Evolutionary conservation across 306 rosid genomes (phyloP).

Genomic region (Hippophae gyantsensis): DNA sequence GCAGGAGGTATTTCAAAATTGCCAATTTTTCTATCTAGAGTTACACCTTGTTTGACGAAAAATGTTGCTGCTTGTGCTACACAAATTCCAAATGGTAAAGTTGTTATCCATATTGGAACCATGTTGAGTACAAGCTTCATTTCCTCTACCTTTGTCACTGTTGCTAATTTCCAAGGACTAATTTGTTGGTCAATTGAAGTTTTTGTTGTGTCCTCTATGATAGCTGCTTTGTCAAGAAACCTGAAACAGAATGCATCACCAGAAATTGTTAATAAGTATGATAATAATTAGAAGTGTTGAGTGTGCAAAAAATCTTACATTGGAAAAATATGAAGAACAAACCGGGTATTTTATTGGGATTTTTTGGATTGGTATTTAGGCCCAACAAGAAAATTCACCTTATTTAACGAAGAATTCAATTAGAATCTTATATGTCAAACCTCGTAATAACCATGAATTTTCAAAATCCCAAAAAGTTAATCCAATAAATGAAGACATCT

Average conservation of each 20-base stretch:
- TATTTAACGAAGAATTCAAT: too few relatives aligned
- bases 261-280: too few relatives aligned
- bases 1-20: slow-evolving; percentile 65
- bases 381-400: too few relatives aligned
- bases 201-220: slow-evolving; percentile 30
- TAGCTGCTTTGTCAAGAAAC: slow-evolving; percentile 89
- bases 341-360: too few relatives aligned
- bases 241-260: slow-evolving; percentile 17
- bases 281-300: too few relatives aligned
- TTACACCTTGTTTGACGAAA: slow-evolving; percentile 67
- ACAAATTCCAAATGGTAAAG: slow-evolving; percentile 63
- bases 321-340: too few relatives aligned
- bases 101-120: slow-evolving; percentile 73
- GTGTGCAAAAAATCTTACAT: too few relatives aligned
- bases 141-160: slow-evolving; percentile 76
- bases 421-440: too few relatives aligned
- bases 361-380: too few relatives aligned
- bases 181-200: slow-evolving; percentile 24
- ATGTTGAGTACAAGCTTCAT: slow-evolving; percentile 75
- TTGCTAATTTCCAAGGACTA: slow-evolving; percentile 62
- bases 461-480: too few relatives aligned
- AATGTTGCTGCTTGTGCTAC: slow-evolving; percentile 74
- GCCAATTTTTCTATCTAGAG: slow-evolving; percentile 36
- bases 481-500: too few relatives aligned
- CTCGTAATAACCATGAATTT: too few relatives aligned